Base-by-base conservation (phyloP, 768 basidiomycete genomes). In the Tephrocybe sp. region DNA sequence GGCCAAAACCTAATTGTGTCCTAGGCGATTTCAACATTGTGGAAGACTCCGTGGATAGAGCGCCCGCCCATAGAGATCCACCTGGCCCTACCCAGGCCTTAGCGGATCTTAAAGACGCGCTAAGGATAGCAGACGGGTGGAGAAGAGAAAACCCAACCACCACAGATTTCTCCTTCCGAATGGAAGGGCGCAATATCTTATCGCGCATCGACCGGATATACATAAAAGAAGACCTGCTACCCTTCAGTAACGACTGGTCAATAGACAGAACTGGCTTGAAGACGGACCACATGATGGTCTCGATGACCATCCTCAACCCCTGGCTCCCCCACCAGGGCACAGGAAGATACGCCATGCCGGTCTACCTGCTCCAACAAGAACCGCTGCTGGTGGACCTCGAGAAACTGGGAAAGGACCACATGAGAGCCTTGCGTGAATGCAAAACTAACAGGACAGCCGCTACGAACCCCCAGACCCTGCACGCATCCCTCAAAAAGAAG, bases 201-300 rank as follows among this genome's bases (percentile, higher is more conserved):
- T 56, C 45, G 1, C 5, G 43, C 12, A 49, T 56, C 1, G 45
- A 56, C 21, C 2, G 55, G 10, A 56, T 56, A 24, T 56, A 56
- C 19, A 9, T 53, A 6, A 11, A 16, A 2, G 36, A 39, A 13
- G 16, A 24, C 12, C 19, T 49, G 0, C 16, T 42, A 4, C 42
- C 12, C 4, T 56, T 15, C 45, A 50, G 29, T 34, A 41, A 16
- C 16, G 9, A 56, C 18, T 56, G 55, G 52, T 11, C 42, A 13
- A 56, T 55, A 13, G 13, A n/a, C 8, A 15, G 27, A 10, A 25
- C 40, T 15, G 46, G 42, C 3, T 27, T 47, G 13, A 43, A 13
- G 8, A 55, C 39, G 18, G 54, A 55, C 50, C 50, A 55, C 39
- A 15, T 38, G 10, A 18, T 55, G 30, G 41, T 50, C 3, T 39